These are phyloP conservation scores for Durusdinium trenchii DNA, from an alignment of 73 alveolate genomes.

Conservation along the genomic window DNA sequence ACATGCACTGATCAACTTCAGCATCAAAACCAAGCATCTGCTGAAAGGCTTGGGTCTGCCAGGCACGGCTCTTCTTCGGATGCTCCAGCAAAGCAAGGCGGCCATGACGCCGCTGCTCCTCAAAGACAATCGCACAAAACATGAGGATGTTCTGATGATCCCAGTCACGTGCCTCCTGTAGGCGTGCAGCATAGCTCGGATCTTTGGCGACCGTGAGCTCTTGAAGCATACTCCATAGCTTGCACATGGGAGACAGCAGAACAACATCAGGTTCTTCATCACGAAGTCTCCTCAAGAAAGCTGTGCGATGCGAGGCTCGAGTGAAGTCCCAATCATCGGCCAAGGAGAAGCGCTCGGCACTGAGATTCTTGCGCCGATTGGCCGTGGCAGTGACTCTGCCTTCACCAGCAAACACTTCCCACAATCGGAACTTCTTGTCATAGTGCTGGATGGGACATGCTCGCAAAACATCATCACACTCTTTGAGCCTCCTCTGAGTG, in stretches of 20 bases:
- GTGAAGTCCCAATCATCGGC: neutral
- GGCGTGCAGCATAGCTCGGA: neutral
- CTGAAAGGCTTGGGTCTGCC: neutral
- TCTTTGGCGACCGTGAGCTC: neutral
- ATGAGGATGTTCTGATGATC: neutral
- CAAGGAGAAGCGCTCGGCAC: neutral
- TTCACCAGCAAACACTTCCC: conserved; percentile 25
- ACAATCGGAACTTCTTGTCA: too few species aligned
- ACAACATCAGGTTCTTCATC: conserved; percentile 12
- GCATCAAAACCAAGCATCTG: neutral
- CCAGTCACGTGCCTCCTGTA: neutral
- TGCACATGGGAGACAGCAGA: neutral
- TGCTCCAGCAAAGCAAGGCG: neutral
- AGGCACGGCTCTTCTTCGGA: neutral
- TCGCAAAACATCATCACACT: too few species aligned
- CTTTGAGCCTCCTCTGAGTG: too few species aligned
- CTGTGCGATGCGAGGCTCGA: neutral
- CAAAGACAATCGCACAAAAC: neutral
- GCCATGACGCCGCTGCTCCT: neutral
- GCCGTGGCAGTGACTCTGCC: neutral
- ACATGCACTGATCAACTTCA: neutral
- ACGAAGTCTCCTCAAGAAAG: neutral
- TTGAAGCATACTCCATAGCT: neutral
- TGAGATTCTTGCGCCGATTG: neutral
- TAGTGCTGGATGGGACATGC: too few species aligned